Evolutionary conservation across 805 yeast species (phyloP).

Genomic region (Cyberlindnera veronae): DNA sequence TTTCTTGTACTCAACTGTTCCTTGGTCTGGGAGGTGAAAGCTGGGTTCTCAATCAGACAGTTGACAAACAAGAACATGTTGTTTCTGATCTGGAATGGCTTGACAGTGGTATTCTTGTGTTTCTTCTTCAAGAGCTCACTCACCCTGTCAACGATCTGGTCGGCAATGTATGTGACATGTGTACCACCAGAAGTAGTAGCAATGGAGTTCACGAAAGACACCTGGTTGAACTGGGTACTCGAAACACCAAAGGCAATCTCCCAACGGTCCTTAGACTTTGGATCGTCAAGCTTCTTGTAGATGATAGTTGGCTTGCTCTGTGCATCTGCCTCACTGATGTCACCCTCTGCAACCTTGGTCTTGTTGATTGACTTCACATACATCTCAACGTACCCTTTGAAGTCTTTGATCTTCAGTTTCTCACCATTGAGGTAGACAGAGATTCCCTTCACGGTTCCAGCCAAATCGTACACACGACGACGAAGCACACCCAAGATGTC

Average conservation of each 20-base stretch:
- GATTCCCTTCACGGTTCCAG: conserved; percentile 87
- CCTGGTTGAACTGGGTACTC: conserved; percentile 86
- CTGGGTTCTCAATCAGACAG: conserved; percentile 92
- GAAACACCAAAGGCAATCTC: conserved; percentile 94
- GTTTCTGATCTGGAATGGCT: conserved; percentile 84
- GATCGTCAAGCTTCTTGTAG: conserved; percentile 71
- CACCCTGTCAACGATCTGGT: conserved; percentile 76
- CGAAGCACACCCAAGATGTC: conserved; percentile 81
- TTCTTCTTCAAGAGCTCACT: conserved; percentile 70
- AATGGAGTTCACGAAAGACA: conserved; percentile 94
- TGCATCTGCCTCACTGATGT: conserved; percentile 31
- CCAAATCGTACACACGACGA: conserved; percentile 92
- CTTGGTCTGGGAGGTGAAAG: conserved; percentile 96
- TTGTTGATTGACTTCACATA: conserved; percentile 73
- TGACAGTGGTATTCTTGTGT: conserved; percentile 61
- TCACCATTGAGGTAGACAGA: conserved; percentile 75
- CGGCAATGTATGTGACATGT: conserved; percentile 82
- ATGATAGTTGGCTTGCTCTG: conserved; percentile 59
- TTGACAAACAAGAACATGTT: conserved; percentile 89
- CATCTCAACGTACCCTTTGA: conserved; percentile 85
- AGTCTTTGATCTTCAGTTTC: conserved; percentile 62
- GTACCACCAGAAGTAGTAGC: conserved; percentile 98
- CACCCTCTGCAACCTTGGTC: conserved; percentile 30
- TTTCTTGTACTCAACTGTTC: conserved; percentile 91
- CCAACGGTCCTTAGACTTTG: conserved; percentile 57